Conservation (phyloP, 176 grass and related monocot genomes). For the Cymbopogon citratus region DNA sequence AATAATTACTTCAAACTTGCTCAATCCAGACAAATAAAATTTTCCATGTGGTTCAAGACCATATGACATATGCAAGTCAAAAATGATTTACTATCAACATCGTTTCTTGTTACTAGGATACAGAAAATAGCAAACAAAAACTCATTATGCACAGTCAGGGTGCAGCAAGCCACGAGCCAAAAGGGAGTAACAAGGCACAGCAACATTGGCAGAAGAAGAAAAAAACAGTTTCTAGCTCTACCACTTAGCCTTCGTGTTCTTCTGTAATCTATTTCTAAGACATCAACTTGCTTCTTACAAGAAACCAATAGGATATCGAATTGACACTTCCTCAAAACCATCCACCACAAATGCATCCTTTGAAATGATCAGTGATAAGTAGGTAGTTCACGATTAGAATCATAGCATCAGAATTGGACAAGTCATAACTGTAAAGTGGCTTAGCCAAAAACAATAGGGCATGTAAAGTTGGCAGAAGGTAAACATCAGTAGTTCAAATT, state of each 20-base stretch:
- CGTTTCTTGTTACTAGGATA: slow-evolving; percentile 1
- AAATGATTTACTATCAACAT: slow-evolving; percentile 9
- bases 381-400: slow-evolving; percentile 9
- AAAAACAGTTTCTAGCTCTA: neutral
- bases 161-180: neutral
- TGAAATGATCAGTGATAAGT: neutral
- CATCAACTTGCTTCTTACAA: neutral
- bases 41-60: neutral
- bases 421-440: neutral
- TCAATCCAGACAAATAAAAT: neutral
- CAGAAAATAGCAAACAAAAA: neutral
- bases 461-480: neutral
- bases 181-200: neutral
- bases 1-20: neutral
- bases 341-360: neutral
- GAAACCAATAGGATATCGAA: neutral
- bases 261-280: neutral
- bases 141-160: neutral
- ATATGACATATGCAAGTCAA: neutral
- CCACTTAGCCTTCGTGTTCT: neutral
- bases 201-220: neutral
- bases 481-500: neutral
- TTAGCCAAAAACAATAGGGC: neutral
- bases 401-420: neutral
- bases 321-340: neutral